Evolutionary conservation across 2,329 filamentous ascomycete species (phyloP).

Genomic region (Helotiales sp.): DNA sequence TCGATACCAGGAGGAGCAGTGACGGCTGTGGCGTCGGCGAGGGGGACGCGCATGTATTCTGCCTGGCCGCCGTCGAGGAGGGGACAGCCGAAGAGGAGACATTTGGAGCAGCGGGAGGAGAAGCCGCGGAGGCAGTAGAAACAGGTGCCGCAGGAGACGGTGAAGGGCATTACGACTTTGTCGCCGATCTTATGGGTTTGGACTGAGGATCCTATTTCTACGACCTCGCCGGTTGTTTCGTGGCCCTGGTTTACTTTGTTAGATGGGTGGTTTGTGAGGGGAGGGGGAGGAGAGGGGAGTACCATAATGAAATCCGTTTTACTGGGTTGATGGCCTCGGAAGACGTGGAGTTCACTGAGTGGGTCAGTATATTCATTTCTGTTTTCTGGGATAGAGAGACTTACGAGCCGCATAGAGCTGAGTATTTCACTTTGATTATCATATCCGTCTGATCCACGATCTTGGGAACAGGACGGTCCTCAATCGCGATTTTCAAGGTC

Average conservation of each 20-base stretch:
- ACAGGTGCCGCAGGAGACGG: conserved; percentile 70
- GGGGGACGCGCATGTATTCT: conserved; percentile 77
- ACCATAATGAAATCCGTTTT: conserved; percentile 59
- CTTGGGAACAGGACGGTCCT: conserved; percentile 76
- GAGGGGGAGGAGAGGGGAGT: neutral
- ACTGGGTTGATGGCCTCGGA: conserved; percentile 75
- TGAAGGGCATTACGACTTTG: conserved; percentile 81
- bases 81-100: conserved; percentile 68
- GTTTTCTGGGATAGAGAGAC: conserved; percentile 31
- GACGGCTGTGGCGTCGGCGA: conserved; percentile 78
- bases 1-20: conserved; percentile 71
- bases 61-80: conserved; percentile 77
- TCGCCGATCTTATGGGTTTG: conserved; percentile 72
- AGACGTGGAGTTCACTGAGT: conserved; percentile 78
- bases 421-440: conserved; percentile 79
- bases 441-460: conserved; percentile 72
- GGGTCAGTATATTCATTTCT: neutral
- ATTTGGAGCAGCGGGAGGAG: conserved; percentile 75
- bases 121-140: conserved; percentile 82
- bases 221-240: conserved; percentile 79
- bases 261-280: neutral
- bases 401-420: conserved; percentile 86
- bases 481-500: conserved; percentile 44
- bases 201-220: conserved; percentile 67
- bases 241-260: conserved; percentile 61